Percentiles rank a stretch among this genome's conserved stretches.
These are phyloP conservation scores for Coemansia sp. DNA, from an alignment of 192 early-diverging fungal species.

Conservation along the genomic window DNA sequence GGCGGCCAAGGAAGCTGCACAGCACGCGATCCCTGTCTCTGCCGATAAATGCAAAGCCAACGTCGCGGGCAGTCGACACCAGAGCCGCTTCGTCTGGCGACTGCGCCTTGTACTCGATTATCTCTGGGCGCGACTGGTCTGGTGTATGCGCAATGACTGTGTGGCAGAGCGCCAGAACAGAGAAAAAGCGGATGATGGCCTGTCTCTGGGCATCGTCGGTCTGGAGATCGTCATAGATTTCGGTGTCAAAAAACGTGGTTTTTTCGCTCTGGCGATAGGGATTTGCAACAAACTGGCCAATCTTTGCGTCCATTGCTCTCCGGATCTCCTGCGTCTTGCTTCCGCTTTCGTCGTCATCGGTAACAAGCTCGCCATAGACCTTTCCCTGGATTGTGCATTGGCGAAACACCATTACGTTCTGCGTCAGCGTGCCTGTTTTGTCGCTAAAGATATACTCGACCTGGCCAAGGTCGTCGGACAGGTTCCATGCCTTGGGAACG, in stretches of 20 bases:
- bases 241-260: conserved; percentile 72
- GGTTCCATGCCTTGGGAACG: conserved; percentile 85
- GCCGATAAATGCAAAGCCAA: conserved; percentile 80
- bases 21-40: conserved; percentile 69
- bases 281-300: conserved; percentile 60
- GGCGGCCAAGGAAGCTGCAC: conserved; percentile 76
- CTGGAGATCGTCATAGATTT: conserved; percentile 64
- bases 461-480: conserved; percentile 91
- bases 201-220: conserved; percentile 59
- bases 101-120: conserved; percentile 86
- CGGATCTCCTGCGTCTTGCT: conserved; percentile 22
- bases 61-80: conserved; percentile 80
- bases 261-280: conserved; percentile 62
- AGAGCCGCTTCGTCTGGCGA: conserved; percentile 95
- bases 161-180: conserved; percentile 85
- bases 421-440: conserved; percentile 96
- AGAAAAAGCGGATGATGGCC: conserved; percentile 79
- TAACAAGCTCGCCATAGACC: conserved; percentile 68
- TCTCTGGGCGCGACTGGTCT: conserved; percentile 50
- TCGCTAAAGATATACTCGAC: conserved; percentile 97
- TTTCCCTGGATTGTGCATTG: conserved; percentile 87
- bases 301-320: conserved; percentile 62
- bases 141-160: conserved; percentile 74
- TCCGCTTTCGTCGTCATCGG: conserved; percentile 21
- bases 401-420: conserved; percentile 96